Conservation (phyloP, 176 grass and related monocot species). For the Avena eriantha region DNA sequence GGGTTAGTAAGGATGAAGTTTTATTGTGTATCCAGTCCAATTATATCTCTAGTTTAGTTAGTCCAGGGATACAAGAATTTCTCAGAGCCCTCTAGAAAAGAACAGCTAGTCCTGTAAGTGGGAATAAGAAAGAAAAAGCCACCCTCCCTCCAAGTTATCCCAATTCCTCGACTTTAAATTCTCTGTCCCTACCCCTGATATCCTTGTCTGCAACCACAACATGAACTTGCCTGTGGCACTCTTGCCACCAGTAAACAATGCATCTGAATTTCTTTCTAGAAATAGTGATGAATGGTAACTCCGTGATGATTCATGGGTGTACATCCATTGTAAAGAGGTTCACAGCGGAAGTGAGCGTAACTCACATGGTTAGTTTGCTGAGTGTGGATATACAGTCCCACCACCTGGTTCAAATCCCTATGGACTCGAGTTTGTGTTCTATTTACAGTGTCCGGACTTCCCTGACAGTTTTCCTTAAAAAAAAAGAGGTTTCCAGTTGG, state of each 20-base stretch:
- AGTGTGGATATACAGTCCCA: neutral
- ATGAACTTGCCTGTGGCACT: neutral
- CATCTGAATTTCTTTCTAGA: neutral
- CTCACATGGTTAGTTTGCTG: neutral
- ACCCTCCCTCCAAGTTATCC: slow-evolving; percentile 11
- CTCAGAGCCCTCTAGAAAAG: neutral
- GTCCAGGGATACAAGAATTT: neutral
- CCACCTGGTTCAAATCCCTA: neutral
- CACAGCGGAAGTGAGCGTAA: neutral
- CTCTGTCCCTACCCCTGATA: neutral
- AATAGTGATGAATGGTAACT: neutral
- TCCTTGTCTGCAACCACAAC: neutral
- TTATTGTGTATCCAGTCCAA: neutral
- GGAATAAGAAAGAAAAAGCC: neutral
- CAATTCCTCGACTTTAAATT: neutral
- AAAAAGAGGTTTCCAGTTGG: neutral
- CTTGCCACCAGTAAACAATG: neutral
- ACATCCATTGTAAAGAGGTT: neutral
- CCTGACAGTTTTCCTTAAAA: neutral
- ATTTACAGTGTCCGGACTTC: neutral
- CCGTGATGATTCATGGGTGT: neutral
- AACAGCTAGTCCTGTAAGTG: neutral
- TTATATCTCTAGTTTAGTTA: neutral
- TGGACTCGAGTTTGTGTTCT: neutral
- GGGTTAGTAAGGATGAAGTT: neutral